Base-by-base conservation (phyloP, 192 early-diverging fungal genomes). In the Podila epicladia region DNA sequence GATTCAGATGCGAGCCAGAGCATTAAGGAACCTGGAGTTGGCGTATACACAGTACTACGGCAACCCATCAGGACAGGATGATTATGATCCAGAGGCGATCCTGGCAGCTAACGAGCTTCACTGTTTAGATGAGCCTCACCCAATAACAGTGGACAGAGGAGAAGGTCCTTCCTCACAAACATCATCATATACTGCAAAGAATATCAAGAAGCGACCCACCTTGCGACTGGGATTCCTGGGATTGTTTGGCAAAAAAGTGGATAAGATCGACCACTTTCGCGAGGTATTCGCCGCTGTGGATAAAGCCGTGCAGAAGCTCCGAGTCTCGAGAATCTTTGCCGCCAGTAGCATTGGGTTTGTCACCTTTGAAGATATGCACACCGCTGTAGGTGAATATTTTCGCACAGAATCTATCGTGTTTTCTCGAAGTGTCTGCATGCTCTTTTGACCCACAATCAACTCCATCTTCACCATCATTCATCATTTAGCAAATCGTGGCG, bases 311-410 rank as follows among this genome's bases (percentile, higher is more conserved):
- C 59, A 82, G 57, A 86, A 75, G 84, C 88, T 71, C 84, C 82
- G 74, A 75, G 59, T 83, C 86, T 82, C 32, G 48, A 51, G 53
- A 71, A 85, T 75, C 26, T 82, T 22, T 70, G 71, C 77, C 5
- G 60, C 84, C n/a, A 86, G 92, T 0, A 90, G 90, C 31, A 91
- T 92, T 49, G 94, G 92, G 0, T 95, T 95, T 84, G 92, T 95
- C 19, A 95, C 94, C 13, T 95, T 93, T 74, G 88, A 90, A 61
- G 86, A 90, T 33, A 85, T 92, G 29, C 86, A 88, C 11, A 84
- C 89, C 35, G 93, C 94, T 32, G 89, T 90, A 86, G 80, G 86
- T 67, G 29, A 26, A 22, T 37, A 37, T 37, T 37, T 22, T 2
- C 0, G 20, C 12, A 26, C 53, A 50, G 17, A 26, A 22, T 22